Percentiles rank a stretch among this genome's conserved stretches.
Conservation (phyloP, 345 rosid genomes). For the Fremontodendron californicum region DNA sequence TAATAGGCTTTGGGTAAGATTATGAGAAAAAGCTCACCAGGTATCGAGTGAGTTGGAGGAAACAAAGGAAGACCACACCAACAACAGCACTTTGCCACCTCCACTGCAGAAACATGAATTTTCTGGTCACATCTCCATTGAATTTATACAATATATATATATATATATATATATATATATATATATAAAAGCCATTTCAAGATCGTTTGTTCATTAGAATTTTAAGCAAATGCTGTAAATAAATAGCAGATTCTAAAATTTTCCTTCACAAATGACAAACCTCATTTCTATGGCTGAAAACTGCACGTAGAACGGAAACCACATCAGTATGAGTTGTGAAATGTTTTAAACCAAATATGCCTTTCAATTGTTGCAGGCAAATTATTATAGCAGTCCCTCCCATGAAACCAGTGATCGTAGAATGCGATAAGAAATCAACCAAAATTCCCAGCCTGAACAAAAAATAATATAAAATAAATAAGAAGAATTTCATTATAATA, state of each 20-base stretch:
- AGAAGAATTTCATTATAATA: neutral
- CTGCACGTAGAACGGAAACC: constrained; percentile 51
- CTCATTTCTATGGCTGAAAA: constrained; percentile 51
- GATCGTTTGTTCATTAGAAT: neutral
- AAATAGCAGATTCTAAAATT: neutral
- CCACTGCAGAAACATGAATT: constrained; percentile 62
- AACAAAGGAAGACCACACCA: constrained; percentile 55
- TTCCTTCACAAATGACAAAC: constrained; percentile 26
- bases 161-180: too few species aligned
- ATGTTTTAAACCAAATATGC: constrained; percentile 61
- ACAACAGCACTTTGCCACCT: constrained; percentile 70
- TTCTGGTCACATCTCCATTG: too few species aligned
- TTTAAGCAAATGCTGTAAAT: neutral
- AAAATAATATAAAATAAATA: neutral
- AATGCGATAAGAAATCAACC: constrained; percentile 87
- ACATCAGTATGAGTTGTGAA: constrained; percentile 75
- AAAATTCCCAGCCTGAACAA: constrained; percentile 66
- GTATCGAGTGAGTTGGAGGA: constrained; percentile 62
- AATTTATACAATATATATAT: too few species aligned
- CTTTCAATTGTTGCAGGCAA: constrained; percentile 77
- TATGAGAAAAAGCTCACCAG: constrained; percentile 42
- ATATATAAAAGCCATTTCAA: neutral
- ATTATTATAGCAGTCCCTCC: constrained; percentile 79
- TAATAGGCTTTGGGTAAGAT: neutral
- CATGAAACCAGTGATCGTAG: constrained; percentile 94